Evolutionary conservation across 805 yeast species (phyloP).

Genomic region (Brettanomyces anomalus): DNA sequence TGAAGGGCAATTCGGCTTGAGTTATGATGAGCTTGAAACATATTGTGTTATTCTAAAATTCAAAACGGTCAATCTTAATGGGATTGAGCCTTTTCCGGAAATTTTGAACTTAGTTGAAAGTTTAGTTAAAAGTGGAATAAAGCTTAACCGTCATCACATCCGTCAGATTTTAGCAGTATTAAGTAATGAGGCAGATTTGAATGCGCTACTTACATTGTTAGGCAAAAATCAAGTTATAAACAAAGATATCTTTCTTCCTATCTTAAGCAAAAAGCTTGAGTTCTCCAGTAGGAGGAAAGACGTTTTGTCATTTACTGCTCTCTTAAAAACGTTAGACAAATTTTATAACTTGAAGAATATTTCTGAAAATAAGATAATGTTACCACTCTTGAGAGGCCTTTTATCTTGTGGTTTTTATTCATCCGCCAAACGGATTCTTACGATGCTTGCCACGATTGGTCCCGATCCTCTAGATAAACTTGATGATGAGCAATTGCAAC

Average conservation of each 20-base stretch:
- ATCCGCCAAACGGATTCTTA: slow-evolving; percentile 1
- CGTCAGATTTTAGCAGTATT: background rate
- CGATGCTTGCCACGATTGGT: background rate
- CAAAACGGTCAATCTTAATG: background rate
- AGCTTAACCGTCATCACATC: background rate
- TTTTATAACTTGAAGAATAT: background rate
- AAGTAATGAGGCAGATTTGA: background rate
- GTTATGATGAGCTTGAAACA: background rate
- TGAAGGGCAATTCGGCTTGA: slow-evolving; percentile 1
- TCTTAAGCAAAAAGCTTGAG: background rate
- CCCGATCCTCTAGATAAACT: background rate
- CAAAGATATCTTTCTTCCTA: background rate
- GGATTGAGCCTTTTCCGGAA: background rate
- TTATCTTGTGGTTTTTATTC: slow-evolving; percentile 5
- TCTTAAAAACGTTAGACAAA: background rate
- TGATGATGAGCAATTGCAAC: background rate
- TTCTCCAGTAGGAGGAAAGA: background rate
- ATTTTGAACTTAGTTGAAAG: background rate
- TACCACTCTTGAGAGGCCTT: background rate
- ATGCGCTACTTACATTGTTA: background rate
- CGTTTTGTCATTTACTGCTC: background rate
- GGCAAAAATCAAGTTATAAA: background rate
- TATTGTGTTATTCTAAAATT: background rate
- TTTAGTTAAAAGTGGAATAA: background rate
- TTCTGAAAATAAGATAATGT: background rate